Evolutionary conservation across 2,329 filamentous ascomycete species (phyloP).

Genomic region (Sporothrix phasma): DNA sequence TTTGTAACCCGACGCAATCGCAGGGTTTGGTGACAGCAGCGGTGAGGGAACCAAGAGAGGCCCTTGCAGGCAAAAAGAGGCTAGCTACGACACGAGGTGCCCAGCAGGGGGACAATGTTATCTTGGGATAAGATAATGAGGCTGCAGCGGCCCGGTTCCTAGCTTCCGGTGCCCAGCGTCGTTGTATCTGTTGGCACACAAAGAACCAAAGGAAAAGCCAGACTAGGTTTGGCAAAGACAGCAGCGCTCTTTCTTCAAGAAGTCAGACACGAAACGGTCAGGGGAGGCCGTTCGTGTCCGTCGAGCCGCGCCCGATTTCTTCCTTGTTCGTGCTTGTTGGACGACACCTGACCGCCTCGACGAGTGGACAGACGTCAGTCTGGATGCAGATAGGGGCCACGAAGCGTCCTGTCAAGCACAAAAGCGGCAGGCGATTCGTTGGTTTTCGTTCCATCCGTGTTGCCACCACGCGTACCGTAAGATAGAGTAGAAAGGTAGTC

Average conservation of each 20-base stretch:
- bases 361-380: neutral
- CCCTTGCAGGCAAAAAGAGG: neutral
- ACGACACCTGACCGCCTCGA: slow-evolving; percentile 1
- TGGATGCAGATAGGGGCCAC: neutral
- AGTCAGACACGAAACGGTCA: slow-evolving; percentile 9
- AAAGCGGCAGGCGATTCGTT: neutral
- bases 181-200: slow-evolving; percentile 1
- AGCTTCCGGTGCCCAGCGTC: no score
- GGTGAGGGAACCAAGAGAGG: neutral
- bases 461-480: neutral
- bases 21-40: neutral
- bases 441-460: neutral
- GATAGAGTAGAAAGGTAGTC: neutral
- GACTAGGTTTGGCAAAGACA: neutral
- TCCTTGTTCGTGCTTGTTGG: neutral
- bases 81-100: neutral
- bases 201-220: neutral
- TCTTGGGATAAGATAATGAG: neutral
- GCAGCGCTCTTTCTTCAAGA: neutral
- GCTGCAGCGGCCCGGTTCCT: neutral
- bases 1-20: neutral
- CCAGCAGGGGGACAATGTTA: neutral
- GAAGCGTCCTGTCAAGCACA: neutral
- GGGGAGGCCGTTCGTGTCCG: neutral
- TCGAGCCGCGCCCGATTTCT: neutral